Base-by-base conservation (phyloP, 441 rosid genomes). In the Monsonia emarginata region DNA sequence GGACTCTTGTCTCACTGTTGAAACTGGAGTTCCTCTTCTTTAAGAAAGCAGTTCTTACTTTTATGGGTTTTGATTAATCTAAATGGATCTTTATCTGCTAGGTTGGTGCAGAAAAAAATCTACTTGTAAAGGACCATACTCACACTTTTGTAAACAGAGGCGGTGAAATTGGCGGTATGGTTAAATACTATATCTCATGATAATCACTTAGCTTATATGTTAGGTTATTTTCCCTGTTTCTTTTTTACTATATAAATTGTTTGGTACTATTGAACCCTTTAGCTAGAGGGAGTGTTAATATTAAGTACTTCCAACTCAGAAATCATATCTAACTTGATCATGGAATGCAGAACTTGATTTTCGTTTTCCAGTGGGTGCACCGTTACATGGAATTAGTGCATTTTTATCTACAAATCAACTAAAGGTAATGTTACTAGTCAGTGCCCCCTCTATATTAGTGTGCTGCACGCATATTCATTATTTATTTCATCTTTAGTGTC, bases 101-200 rank as follows among this genome's bases (percentile, higher is more conserved):
- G 98, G 97, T 89, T 46, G 98, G 97, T 61, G 95, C 97, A 30
- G 93, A 90, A 22, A 71, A 86, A 77, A 94, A 89, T 77, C 84
- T 94, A 63, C 97, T 94, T 28, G 86, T 88, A 81, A 94, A 91
- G 81, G 95, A 94, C 65, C 98, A 94, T 64, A 87, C 97, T 77
- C 98, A 94, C 74, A 89, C 98, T 31, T 93, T 94, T 72, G 95
- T 94, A 38, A 94, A 94, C 83, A 89, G 85, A 75, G 93, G 89
- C 8, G 88, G 97, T 46, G 77, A 82, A 42, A 79, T 90, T 77
- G 99, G 99, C 42, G 99, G 98, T 89, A 74, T 40, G 74, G 5
- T 72, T 72, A 32, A 18, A 42, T 52, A 31, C 70, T 72, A 34
- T 18, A 69, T 63, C 64, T 52, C 36, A 27, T 52, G 58, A 52